These are phyloP conservation scores for Cladobotryum mycophilum DNA, from an alignment of 2,329 filamentous ascomycete genomes.

Conservation along the genomic window DNA sequence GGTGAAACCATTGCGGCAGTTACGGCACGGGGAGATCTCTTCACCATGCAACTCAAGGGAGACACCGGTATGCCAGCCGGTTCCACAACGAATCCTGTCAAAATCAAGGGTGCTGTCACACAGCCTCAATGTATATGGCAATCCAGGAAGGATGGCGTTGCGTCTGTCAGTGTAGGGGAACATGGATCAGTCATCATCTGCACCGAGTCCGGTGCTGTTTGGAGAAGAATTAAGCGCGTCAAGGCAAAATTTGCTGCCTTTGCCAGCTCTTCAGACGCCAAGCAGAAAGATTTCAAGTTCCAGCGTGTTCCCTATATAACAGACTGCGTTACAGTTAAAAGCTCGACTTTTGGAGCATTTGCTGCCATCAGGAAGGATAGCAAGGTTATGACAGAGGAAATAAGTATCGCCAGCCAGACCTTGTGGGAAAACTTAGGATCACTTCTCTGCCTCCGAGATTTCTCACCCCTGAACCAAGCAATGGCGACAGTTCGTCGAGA, in stretches of 20 bases:
- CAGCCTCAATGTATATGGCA: constrained; percentile 80
- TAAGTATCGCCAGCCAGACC: constrained; percentile 58
- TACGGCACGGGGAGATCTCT: constrained; percentile 78
- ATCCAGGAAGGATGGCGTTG: constrained; percentile 76
- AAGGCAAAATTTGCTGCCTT: constrained; percentile 66
- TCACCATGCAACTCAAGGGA: constrained; percentile 68
- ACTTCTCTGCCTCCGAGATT: constrained; percentile 60
- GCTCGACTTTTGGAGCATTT: constrained; percentile 85
- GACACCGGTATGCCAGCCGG: constrained; percentile 54
- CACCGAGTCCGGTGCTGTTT: constrained; percentile 87
- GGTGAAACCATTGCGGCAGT: constrained; percentile 89
- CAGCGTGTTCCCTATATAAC: constrained; percentile 84
- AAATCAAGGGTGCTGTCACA: constrained; percentile 78
- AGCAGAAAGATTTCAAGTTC: constrained; percentile 90
- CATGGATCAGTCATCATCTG: constrained; percentile 93
- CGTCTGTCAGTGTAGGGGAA: constrained; percentile 78
- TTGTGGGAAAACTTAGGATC: constrained; percentile 69
- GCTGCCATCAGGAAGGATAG: constrained; percentile 80
- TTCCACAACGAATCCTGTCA: constrained; percentile 88
- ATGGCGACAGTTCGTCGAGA: constrained; percentile 30
- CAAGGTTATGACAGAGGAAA: constrained; percentile 67
- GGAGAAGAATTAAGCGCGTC: constrained; percentile 75
- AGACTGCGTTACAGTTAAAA: constrained; percentile 74
- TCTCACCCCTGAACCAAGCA: constrained; percentile 40
- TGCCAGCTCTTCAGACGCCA: constrained; percentile 45